A percentile compares a stretch with the other conserved stretches of the same genome.
Evolutionary conservation across 2,329 filamentous ascomycete species (phyloP).

Genomic region (Stachybotrys elegans): DNA sequence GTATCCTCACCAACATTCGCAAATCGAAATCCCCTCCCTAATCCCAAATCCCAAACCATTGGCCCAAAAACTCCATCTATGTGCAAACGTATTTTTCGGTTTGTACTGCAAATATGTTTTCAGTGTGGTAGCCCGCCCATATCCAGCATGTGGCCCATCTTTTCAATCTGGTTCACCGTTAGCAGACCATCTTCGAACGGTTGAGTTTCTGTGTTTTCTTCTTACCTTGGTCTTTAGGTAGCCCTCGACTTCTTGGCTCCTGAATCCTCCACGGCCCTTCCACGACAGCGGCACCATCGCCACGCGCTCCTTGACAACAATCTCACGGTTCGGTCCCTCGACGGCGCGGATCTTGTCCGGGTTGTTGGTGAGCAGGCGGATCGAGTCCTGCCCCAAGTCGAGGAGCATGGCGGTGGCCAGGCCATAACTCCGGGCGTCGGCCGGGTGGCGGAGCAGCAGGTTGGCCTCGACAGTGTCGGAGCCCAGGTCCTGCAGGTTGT

Average conservation of each 20-base stretch:
- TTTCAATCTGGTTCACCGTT: slow-evolving; percentile 78
- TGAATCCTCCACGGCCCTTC: slow-evolving; percentile 79
- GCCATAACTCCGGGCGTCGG: slow-evolving; percentile 91
- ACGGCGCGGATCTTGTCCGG: slow-evolving; percentile 94
- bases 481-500: slow-evolving; percentile 93
- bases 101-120: slow-evolving; percentile 1
- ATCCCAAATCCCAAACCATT: too few species aligned
- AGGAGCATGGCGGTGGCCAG: slow-evolving; percentile 92
- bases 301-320: slow-evolving; percentile 83
- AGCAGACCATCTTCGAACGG: too few species aligned
- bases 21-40: too few species aligned
- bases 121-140: slow-evolving; percentile 28
- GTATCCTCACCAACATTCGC: too few species aligned
- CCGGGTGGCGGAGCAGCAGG: slow-evolving; percentile 81
- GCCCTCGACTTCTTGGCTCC: slow-evolving; percentile 83
- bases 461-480: slow-evolving; percentile 99
- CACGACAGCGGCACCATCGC: slow-evolving; percentile 94
- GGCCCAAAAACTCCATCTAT: slow-evolving; percentile 7
- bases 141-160: slow-evolving; percentile 78
- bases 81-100: slow-evolving; percentile 5
- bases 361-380: slow-evolving; percentile 89
- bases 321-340: slow-evolving; percentile 83
- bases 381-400: slow-evolving; percentile 74
- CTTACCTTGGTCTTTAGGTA: slow-evolving; percentile 92
- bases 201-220: slow-evolving; percentile 6